Percentiles rank a stretch among this genome's conserved stretches.
phyloP scores from a whole-genome alignment of 306 rosid genomes.

The Sindora glabra region DNA sequence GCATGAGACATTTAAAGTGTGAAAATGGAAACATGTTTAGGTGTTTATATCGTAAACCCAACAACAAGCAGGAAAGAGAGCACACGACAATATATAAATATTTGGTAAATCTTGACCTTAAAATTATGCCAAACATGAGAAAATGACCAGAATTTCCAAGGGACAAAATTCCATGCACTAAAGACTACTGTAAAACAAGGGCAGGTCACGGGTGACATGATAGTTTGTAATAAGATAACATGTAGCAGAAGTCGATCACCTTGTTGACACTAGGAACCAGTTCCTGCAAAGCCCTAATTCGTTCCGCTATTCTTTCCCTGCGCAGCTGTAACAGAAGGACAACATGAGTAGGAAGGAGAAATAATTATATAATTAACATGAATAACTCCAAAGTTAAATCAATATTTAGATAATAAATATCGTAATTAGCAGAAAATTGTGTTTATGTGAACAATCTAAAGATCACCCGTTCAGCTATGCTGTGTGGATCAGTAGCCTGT shows the following conservation, averaged over 20 bases:
- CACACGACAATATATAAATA: not conserved
- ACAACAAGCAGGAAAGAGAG: not conserved
- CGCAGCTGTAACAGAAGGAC: constrained; percentile 56
- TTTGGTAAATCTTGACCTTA: not conserved
- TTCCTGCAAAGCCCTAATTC: constrained; percentile 95
- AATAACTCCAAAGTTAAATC: not conserved
- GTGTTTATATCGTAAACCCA: too few species aligned
- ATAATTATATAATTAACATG: not conserved
- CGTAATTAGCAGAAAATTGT: constrained; percentile 1
- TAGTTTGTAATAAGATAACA: constrained; percentile 5
- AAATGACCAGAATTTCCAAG: not conserved
- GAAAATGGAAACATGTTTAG: not conserved
- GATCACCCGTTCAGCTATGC: constrained; percentile 95
- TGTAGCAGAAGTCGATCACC: constrained; percentile 33
- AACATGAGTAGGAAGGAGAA: not conserved
- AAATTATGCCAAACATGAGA: not conserved
- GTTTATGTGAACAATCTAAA: constrained; percentile 8
- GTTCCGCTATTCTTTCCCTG: constrained; percentile 95
- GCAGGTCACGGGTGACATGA: too few species aligned
- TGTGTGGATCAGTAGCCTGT: constrained; percentile 99
- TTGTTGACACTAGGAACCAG: constrained; percentile 94
- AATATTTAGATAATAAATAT: not conserved
- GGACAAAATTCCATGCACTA: not conserved
- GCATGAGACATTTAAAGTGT: not conserved
- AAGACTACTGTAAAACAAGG: too few species aligned